Base-by-base conservation (phyloP, 2,329 filamentous ascomycete species). In the Periconia macrospinosa region DNA sequence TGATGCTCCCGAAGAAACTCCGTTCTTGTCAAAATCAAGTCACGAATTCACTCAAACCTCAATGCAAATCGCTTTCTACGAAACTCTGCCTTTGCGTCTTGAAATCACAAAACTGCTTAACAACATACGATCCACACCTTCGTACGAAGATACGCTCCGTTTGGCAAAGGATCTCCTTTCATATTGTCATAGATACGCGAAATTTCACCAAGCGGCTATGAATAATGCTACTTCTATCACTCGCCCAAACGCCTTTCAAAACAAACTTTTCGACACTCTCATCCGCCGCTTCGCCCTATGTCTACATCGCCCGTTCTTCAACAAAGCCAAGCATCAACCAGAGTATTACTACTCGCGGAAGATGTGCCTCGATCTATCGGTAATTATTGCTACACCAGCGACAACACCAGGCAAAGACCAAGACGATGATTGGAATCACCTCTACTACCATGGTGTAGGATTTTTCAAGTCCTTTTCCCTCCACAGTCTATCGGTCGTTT, bases 201-300 rank as follows among this genome's bases (percentile, higher is more conserved):
- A 54, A 5, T 56, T 60, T 10, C 53, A 66, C 30, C 61, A 63
- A 44, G 43, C 54, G 1, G 58, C 55, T 13, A 42, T 67, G 23
- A 41, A 41, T 7, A 42, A 56, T 15, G 41, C 45, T 6, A 40
- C 48, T 1, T n/a, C 33, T 23, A 11, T 6, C 44, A 27, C 23
- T 3, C 6, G 45, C 6, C 19, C 47, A 17, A 48, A 50, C 47
- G 2, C 48, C 14, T 81, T 82, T 49, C 76, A 78, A n/a, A 67
- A 75, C 1, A 83, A 83, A 53, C 62, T 85, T 6, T 67, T 83
- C 23, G 78, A 84, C 46, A 78, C 80, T 41, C 70, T 82, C 0
- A 72, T 82, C 3, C 79, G 81, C 6, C 80, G 84, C 14, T 85
- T 84, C 60, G 60, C 85, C 2, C 76, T 86, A 14, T 75, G 78